Conservation (phyloP, 768 basidiomycete genomes). For the Suillus cothurnatus region DNA sequence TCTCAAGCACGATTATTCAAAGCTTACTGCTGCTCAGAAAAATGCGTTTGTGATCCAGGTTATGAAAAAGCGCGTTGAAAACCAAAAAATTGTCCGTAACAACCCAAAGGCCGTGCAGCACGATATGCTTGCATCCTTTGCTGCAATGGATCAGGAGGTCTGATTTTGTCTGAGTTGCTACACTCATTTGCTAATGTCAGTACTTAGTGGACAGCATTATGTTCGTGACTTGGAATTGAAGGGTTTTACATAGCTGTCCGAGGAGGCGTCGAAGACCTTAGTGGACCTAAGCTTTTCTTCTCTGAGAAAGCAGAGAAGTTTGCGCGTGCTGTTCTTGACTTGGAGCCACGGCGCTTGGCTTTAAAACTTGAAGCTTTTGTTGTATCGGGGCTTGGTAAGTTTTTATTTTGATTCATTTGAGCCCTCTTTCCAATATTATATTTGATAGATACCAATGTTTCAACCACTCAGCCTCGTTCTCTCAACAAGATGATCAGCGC, state of each 20-base stretch:
- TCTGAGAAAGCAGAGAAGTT: constrained; percentile 8
- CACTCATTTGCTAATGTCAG: not conserved
- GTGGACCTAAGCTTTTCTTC: constrained; percentile 5
- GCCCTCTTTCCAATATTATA: not conserved
- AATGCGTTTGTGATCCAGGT: not conserved
- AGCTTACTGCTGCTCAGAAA: not conserved
- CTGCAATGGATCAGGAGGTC: constrained; percentile 7
- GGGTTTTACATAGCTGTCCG: constrained; percentile 4
- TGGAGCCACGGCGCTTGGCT: not conserved
- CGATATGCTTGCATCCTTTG: not conserved
- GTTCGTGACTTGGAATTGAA: not conserved
- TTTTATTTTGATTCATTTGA: constrained; percentile 3
- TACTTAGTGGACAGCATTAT: constrained; percentile 2
- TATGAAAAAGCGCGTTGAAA: not conserved
- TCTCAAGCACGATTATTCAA: not conserved
- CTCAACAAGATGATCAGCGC: not conserved
- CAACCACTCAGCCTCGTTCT: not conserved
- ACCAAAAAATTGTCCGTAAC: not conserved
- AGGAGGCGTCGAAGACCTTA: not conserved
- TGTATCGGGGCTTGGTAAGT: constrained; percentile 1
- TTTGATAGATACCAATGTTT: not conserved
- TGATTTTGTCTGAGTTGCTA: not conserved
- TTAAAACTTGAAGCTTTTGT: constrained; percentile 4
- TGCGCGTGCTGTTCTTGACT: not conserved
- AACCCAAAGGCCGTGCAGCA: not conserved